These are phyloP conservation scores for Bipolaris gigantea DNA, from an alignment of 2,329 filamentous ascomycete genomes.

Conservation along the genomic window DNA sequence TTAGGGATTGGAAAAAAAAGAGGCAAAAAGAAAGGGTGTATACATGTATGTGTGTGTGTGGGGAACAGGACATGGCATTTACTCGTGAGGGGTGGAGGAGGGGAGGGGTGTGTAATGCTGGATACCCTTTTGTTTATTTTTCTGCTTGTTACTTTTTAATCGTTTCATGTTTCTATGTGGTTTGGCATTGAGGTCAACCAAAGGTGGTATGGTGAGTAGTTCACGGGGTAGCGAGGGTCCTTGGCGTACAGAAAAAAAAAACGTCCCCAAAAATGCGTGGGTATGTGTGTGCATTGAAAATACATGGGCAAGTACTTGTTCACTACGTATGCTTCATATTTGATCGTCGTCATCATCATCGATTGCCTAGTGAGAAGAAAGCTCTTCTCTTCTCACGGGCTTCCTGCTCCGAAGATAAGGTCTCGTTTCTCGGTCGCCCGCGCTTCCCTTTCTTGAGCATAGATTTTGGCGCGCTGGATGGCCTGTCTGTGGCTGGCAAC, in stretches of 20 bases:
- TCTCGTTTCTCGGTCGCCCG: slow-evolving; percentile 33
- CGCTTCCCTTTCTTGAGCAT: slow-evolving; percentile 35
- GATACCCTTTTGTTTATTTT: no score
- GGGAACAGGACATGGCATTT: no score
- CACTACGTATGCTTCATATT: not conserved
- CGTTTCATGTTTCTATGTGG: no score
- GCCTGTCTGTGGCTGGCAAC: slow-evolving; percentile 7
- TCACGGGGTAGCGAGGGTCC: no score
- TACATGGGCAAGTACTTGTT: no score
- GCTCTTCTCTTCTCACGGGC: slow-evolving; percentile 37
- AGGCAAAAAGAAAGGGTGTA: not conserved
- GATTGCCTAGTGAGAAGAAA: slow-evolving; percentile 33
- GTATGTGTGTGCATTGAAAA: not conserved
- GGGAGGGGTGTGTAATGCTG: no score
- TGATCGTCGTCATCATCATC: not conserved
- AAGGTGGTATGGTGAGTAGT: not conserved
- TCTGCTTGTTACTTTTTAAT: no score
- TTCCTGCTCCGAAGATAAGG: slow-evolving; percentile 22
- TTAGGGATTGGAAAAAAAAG: not conserved
- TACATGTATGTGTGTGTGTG: not conserved
- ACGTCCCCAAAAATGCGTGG: not conserved
- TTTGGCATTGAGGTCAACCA: not conserved
- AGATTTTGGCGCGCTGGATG: slow-evolving; percentile 14
- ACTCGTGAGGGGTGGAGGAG: no score
- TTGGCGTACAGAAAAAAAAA: not conserved